phyloP scores from a whole-genome alignment of 2,329 filamentous ascomycete genomes.

The Trichoderma gracile region DNA sequence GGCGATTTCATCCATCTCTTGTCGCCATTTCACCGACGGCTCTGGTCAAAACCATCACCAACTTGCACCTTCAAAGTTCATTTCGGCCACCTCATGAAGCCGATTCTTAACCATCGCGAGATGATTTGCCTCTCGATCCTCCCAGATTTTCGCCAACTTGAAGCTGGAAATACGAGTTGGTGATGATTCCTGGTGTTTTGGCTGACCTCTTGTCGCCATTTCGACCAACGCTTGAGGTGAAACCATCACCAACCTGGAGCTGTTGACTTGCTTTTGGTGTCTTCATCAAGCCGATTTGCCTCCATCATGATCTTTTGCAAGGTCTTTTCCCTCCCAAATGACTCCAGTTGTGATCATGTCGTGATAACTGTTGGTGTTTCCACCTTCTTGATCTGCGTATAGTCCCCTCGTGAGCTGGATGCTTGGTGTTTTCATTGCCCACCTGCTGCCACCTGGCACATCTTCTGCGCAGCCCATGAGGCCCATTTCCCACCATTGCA shows the following conservation, averaged over 20 bases:
- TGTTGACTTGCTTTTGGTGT: background rate
- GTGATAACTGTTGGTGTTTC: background rate
- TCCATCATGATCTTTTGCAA: background rate
- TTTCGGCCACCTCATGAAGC: too few relatives aligned
- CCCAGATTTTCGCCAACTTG: background rate
- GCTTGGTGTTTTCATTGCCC: constrained; percentile 3
- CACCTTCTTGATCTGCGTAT: background rate
- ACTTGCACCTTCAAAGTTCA: too few relatives aligned
- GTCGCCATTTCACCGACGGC: too few relatives aligned
- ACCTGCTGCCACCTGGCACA: background rate
- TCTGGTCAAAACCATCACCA: too few relatives aligned
- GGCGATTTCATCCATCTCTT: background rate
- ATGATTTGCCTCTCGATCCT: background rate
- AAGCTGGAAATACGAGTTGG: background rate
- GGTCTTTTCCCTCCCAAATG: background rate
- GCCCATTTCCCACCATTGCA: background rate
- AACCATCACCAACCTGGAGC: background rate
- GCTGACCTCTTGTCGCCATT: background rate
- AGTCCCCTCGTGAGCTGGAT: background rate
- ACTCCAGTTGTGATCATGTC: background rate
- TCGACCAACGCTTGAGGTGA: background rate
- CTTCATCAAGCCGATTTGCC: background rate
- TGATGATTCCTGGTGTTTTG: background rate
- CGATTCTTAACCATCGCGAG: background rate
- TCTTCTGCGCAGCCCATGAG: background rate